Percentiles rank a stretch among this genome's conserved stretches.
phyloP scores from a whole-genome alignment of 768 basidiomycete species.

The Pulveroboletus sp. region DNA sequence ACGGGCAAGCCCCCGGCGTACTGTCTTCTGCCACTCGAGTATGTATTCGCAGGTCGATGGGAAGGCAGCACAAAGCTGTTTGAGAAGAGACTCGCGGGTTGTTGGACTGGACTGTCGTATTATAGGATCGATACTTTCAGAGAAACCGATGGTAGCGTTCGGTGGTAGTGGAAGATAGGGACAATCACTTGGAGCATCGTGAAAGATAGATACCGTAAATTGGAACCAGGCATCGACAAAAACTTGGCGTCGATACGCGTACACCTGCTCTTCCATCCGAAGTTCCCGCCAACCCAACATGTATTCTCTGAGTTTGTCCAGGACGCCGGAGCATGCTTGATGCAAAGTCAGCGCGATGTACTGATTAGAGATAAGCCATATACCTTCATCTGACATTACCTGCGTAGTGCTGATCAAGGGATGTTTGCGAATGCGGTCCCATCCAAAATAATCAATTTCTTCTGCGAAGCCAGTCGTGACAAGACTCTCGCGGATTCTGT shows the following conservation, averaged over 20 bases:
- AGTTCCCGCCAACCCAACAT: conserved; percentile 31
- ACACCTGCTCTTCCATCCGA: conserved; percentile 28
- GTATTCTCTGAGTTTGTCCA: conserved; percentile 21
- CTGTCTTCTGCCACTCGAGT: conserved; percentile 24
- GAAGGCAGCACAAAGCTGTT: conserved; percentile 19
- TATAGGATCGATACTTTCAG: conserved; percentile 18
- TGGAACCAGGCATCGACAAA: conserved; percentile 26
- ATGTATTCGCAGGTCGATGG: conserved; percentile 12
- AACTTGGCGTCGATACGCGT: conserved; percentile 20
- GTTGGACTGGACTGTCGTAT: conserved; percentile 18
- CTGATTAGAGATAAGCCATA: neutral
- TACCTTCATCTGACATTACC: conserved; percentile 21
- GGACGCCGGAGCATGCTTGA: conserved; percentile 14
- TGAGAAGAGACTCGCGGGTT: conserved; percentile 8
- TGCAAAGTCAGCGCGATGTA: conserved; percentile 5
- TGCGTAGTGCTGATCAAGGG: conserved; percentile 25
- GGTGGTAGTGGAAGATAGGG: conserved; percentile 28
- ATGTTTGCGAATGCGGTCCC: conserved; percentile 30
- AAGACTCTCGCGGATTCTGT: conserved; percentile 20
- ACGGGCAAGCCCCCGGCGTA: conserved; percentile 25
- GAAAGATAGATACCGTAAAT: conserved; percentile 18
- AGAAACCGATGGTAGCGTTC: conserved; percentile 23
- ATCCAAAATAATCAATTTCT: conserved; percentile 28
- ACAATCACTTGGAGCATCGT: conserved; percentile 4
- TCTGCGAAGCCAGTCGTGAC: conserved; percentile 19